Conservation (phyloP, 192 early-diverging fungal genomes). For the Pilobolus umbonatus region DNA sequence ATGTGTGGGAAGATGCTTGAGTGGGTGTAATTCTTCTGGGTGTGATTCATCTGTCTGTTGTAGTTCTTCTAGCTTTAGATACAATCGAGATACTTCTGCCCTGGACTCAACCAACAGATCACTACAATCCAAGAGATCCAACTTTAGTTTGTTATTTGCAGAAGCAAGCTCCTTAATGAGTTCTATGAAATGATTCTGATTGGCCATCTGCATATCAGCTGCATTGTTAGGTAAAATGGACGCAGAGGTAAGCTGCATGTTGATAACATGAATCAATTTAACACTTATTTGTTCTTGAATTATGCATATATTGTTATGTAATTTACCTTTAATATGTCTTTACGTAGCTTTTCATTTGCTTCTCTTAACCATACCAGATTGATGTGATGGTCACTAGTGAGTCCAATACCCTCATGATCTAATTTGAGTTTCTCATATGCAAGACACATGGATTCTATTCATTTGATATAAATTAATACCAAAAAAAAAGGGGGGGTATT, state of each 20-base stretch:
- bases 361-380: slow-evolving; percentile 25
- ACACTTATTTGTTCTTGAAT: slow-evolving; percentile 4
- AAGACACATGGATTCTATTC: slow-evolving; percentile 25
- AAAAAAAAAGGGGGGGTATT: no score
- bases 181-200: slow-evolving; percentile 41
- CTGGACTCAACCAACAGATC: slow-evolving; percentile 43
- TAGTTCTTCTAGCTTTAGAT: slow-evolving; percentile 42
- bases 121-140: slow-evolving; percentile 41
- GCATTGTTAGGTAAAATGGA: background rate
- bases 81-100: slow-evolving; percentile 43
- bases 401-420: slow-evolving; percentile 24
- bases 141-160: slow-evolving; percentile 46
- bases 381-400: slow-evolving; percentile 1
- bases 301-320: no score
- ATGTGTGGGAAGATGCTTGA: background rate
- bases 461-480: background rate
- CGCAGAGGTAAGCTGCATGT: slow-evolving; percentile 7
- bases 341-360: slow-evolving; percentile 29
- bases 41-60: slow-evolving; percentile 26
- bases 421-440: slow-evolving; percentile 31
- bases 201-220: slow-evolving; percentile 3
- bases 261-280: background rate
- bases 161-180: slow-evolving; percentile 53
- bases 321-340: slow-evolving; percentile 29
- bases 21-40: slow-evolving; percentile 15